Base-by-base conservation (phyloP, 2,329 filamentous ascomycete genomes). In the Cryphonectria naterciae region DNA sequence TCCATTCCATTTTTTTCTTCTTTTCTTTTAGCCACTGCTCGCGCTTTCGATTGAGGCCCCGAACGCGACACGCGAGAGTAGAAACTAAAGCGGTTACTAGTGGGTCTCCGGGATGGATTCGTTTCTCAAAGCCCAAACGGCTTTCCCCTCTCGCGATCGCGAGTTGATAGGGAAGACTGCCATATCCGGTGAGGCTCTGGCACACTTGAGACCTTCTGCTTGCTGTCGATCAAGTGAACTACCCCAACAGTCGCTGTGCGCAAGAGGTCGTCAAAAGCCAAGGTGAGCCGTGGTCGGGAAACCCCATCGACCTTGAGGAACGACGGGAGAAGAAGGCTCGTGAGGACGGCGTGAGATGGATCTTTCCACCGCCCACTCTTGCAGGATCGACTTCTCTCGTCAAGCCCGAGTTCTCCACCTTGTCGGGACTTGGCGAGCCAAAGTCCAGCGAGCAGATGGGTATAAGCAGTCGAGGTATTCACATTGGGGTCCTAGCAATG, bases 31-130 rank as follows among this genome's bases (percentile, higher is more conserved):
- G 58, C 58, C 58, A 61, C 35, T 61, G 32, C 65, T 67, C 65
- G 65, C 65, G 65, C 65, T 67, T 67, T 41, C 49, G 37, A 58
- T 32, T 66, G 32, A 58, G 52, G 37, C 37, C 39, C 65, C 49
- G 46, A 52, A 35, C 65, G 65, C 65, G 65, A 67, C 46, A 52
- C 49, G 39, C 39, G 52, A 37, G 41, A 15, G 54, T 35, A 58
- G 11, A 32, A 35, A 32, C 54, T 32, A 32, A 35, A 58, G 15
- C 54, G 54, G 54, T 32, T 58, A 61, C 22, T 61, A n/a, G 58
- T 61, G 58, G 58, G 58, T 61, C 58, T 35, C 35, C 35, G 58
- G 17, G 58, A 61, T 37, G 32, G 58, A 58, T 58, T 58, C 25
- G 25, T 35, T 58, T 58, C 28, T 28, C 28, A 19, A 6, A 17